These are phyloP conservation scores for Panicum virgatum DNA, from an alignment of 202 grass and related monocot species.

Conservation along the genomic window DNA sequence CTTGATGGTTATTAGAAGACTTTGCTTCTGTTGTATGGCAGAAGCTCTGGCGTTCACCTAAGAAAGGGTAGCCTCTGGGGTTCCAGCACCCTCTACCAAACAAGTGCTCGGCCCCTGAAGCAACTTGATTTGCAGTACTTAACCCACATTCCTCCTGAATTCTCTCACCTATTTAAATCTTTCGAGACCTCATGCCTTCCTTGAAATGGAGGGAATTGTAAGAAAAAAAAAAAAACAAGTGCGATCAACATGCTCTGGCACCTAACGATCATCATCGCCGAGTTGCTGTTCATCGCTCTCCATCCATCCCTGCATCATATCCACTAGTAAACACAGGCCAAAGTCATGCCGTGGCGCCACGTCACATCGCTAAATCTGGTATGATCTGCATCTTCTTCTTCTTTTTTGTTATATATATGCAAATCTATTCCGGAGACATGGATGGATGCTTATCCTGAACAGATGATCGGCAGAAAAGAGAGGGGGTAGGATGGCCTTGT, in stretches of 20 bases:
- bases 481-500: constrained; percentile 16
- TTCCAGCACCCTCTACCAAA: neutral
- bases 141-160: neutral
- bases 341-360: constrained; percentile 9
- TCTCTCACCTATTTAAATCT: neutral
- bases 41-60: neutral
- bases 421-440: neutral
- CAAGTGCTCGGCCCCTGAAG: neutral
- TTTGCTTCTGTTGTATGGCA: neutral
- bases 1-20: neutral
- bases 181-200: neutral
- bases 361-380: constrained; percentile 29
- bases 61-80: neutral
- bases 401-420: neutral
- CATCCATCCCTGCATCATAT: neutral
- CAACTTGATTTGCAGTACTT: neutral
- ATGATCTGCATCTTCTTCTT: neutral
- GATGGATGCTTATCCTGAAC: constrained; percentile 15
- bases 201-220: neutral
- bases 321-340: constrained; percentile 7
- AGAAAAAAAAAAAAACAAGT: neutral
- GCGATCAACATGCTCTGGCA: neutral
- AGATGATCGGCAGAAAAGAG: neutral
- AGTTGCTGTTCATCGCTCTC: constrained; percentile 1
- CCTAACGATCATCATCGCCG: neutral